Evolutionary conservation across 768 basidiomycete species (phyloP).

Genomic region (Lentinula boryana): DNA sequence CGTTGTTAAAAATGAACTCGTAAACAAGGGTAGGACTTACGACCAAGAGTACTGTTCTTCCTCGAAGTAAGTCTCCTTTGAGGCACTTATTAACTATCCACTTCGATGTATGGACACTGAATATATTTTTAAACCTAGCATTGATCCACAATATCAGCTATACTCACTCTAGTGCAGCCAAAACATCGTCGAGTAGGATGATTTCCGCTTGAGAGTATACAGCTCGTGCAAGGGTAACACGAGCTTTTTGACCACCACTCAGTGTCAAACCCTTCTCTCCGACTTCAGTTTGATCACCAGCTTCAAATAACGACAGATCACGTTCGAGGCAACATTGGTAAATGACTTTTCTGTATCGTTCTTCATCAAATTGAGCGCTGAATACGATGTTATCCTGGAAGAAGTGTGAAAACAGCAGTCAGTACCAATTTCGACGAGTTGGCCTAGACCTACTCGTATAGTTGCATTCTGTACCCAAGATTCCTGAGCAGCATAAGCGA

Average conservation of each 20-base stretch:
- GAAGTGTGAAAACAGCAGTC: too few species aligned
- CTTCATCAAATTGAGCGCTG: constrained; percentile 31
- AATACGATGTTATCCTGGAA: constrained; percentile 36
- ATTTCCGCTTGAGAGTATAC: constrained; percentile 36
- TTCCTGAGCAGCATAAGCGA: constrained; percentile 59
- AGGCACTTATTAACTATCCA: constrained; percentile 8
- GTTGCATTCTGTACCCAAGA: constrained; percentile 61
- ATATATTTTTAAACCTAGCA: constrained; percentile 30
- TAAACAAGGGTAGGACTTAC: not conserved
- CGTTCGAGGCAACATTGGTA: constrained; percentile 33
- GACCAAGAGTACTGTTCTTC: constrained; percentile 7
- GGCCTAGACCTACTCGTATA: constrained; percentile 26
- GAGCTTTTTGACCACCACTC: constrained; percentile 36
- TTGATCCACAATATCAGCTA: constrained; percentile 20
- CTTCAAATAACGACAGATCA: constrained; percentile 36
- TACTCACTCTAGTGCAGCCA: constrained; percentile 28
- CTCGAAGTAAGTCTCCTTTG: constrained; percentile 8
- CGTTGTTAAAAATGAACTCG: not conserved
- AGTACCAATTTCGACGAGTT: not conserved
- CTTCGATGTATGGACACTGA: constrained; percentile 7
- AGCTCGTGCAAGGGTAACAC: constrained; percentile 39
- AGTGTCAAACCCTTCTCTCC: constrained; percentile 47
- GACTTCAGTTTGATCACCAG: constrained; percentile 40
- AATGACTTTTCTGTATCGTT: constrained; percentile 32
- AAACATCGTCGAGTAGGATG: constrained; percentile 43